Base-by-base conservation (phyloP, 129 eudicot genomes). In the Pulicaria dysenterica region DNA sequence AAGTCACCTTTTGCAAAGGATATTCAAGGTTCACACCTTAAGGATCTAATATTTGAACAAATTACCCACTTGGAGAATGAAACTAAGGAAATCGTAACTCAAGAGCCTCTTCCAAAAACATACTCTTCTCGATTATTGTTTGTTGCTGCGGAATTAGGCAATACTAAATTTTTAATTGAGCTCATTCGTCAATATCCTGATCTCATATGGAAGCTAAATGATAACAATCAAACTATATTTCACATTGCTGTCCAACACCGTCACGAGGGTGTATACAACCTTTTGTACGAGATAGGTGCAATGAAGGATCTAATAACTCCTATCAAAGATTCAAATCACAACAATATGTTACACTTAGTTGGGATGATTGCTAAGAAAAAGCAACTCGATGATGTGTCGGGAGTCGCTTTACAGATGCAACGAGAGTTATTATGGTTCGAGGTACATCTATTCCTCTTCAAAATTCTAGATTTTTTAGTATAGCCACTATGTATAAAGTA, bases 331-430 rank as follows among this genome's bases (percentile, higher is more conserved):
- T 43, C 16, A 2, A 36, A 48, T 15, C 46, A 60, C 1, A 79
- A 79, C 51, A 58, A 46, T 15, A 56, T 79, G 36, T 13, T 58
- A 38, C 42, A 81, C 51, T 57, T 81, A 65, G 85, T 80, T 42
- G 84, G 73, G 37, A 69, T 9, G 46, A 60, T 24, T 24, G 31
- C 31, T 2, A 24, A 24, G 31, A 24, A 24, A 24, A 24, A 24
- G 31, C 31, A 24, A 54, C 80, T 81, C 10, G 66, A 70, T 8
- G 38, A 16, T 13, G 69, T 75, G 7, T 74, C 77, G 3, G 81
- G 85, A 7, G 77, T 80, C 0, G 85, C 85, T 7, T 76, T 81
- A 37, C 85, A 81, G 11, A 74, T 81, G 80, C 85, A 75, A n/a
- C 37, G 72, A 39, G 85, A 81, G 46, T 19, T 81, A 36, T 46